These are phyloP conservation scores for Globisporangium acanthophoron DNA, from an alignment of 352 stramenopile genomes.

Conservation along the genomic window DNA sequence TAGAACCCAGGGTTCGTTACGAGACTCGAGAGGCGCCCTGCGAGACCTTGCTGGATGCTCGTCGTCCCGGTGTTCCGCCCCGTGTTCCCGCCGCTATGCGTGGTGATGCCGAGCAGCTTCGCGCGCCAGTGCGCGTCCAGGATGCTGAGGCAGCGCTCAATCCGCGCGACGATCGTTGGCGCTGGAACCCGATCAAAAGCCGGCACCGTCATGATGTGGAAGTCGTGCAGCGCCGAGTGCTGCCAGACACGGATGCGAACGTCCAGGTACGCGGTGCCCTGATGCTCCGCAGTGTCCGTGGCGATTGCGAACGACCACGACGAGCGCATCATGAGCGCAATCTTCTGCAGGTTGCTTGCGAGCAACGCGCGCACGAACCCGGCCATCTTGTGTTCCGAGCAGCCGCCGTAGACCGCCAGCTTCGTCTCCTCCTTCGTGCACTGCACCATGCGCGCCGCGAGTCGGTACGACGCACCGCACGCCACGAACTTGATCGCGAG, in stretches of 20 bases:
- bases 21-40: slow-evolving; percentile 32
- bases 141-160: slow-evolving; percentile 37
- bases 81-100: slow-evolving; percentile 31
- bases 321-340: slow-evolving; percentile 56
- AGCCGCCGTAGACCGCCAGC: slow-evolving; percentile 38
- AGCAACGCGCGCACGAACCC: slow-evolving; percentile 46
- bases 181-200: slow-evolving; percentile 36
- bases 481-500: slow-evolving; percentile 60
- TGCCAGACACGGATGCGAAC: slow-evolving; percentile 54
- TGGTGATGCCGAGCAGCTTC: slow-evolving; percentile 50
- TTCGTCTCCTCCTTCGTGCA: slow-evolving; percentile 59
- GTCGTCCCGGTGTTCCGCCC: slow-evolving; percentile 37
- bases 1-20: slow-evolving; percentile 47
- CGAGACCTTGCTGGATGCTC: slow-evolving; percentile 41
- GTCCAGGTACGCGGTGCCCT: slow-evolving; percentile 49
- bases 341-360: slow-evolving; percentile 57
- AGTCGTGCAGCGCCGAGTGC: slow-evolving; percentile 41
- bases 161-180: slow-evolving; percentile 25
- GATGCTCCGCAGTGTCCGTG: slow-evolving; percentile 42
- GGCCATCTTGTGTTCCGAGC: slow-evolving; percentile 40
- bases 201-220: slow-evolving; percentile 46
- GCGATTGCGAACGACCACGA: slow-evolving; percentile 48
- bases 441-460: slow-evolving; percentile 48
- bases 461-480: slow-evolving; percentile 46
- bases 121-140: slow-evolving; percentile 43